A percentile compares a stretch with the other conserved stretches of the same genome.
Conservation (phyloP, 805 yeast species). For the Candida hungchunana region DNA sequence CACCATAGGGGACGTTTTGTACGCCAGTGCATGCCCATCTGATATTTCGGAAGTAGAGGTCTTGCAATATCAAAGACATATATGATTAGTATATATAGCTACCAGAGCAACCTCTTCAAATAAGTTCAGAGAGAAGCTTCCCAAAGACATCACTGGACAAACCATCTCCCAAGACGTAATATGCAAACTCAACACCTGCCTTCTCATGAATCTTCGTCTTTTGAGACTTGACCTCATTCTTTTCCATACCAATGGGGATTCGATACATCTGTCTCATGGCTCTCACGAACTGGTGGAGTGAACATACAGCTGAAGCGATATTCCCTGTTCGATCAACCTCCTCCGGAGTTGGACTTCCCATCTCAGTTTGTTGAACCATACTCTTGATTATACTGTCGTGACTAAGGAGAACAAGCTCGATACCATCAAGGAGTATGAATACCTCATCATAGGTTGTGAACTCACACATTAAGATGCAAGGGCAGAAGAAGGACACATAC, state of each 20-base stretch:
- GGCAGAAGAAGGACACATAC: conserved; percentile 32
- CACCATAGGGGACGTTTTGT: too few species aligned
- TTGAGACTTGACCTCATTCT: neutral
- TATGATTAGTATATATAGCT: neutral
- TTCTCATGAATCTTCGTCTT: conserved; percentile 7
- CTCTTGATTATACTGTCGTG: conserved; percentile 10
- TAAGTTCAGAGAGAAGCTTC: neutral
- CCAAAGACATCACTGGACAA: conserved; percentile 1
- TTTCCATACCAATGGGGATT: conserved; percentile 4
- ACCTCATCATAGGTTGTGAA: conserved; percentile 50
- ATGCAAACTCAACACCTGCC: neutral
- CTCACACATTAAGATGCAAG: conserved; percentile 36
- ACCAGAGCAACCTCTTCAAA: neutral
- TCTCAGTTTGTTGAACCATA: conserved; percentile 1
- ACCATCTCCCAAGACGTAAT: neutral
- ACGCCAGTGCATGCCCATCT: too few species aligned
- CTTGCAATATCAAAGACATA: too few species aligned
- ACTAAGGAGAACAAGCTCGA: conserved; percentile 30
- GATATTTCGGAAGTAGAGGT: too few species aligned
- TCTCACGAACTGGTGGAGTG: conserved; percentile 5
- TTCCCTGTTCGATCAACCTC: conserved; percentile 1
- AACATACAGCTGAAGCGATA: neutral
- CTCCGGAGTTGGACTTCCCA: neutral
- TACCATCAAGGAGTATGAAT: conserved; percentile 35
- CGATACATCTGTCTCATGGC: conserved; percentile 1